Percentiles rank a stretch among this genome's conserved stretches.
These are phyloP conservation scores for Collariella sp. DNA, from an alignment of 495 filamentous ascomycete genomes.

Conservation along the genomic window DNA sequence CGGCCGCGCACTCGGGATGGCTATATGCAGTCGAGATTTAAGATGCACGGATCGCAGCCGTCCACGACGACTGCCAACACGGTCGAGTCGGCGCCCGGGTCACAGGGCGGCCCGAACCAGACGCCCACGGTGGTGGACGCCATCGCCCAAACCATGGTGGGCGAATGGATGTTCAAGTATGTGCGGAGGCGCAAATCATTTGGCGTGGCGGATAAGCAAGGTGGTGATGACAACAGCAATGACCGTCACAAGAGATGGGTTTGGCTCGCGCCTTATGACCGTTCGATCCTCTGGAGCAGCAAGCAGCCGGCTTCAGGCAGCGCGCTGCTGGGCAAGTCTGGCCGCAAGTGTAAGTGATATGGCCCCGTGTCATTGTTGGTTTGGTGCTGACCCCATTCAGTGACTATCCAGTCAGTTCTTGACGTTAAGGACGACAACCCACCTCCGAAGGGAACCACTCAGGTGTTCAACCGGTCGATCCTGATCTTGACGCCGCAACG, in stretches of 20 bases:
- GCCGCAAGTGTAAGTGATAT: constrained; percentile 74
- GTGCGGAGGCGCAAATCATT: constrained; percentile 89
- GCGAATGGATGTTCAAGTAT: constrained; percentile 99
- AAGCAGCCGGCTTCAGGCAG: constrained; percentile 86
- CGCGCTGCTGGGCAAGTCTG: constrained; percentile 88
- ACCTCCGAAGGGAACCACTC: constrained; percentile 58
- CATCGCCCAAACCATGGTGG: constrained; percentile 97
- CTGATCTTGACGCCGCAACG: constrained; percentile 87
- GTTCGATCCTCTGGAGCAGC: constrained; percentile 95
- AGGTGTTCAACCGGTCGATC: constrained; percentile 85
- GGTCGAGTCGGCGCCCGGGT: constrained; percentile 39
- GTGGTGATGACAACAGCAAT: constrained; percentile 49
- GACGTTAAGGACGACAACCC: constrained; percentile 95
- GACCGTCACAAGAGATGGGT: constrained; percentile 94
- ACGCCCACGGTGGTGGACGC: constrained; percentile 87
- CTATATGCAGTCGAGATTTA: constrained; percentile 28
- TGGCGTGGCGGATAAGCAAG: constrained; percentile 60
- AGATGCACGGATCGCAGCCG: constrained; percentile 41
- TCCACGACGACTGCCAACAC: constrained; percentile 50
- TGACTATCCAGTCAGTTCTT: constrained; percentile 89
- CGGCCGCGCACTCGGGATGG: constrained; percentile 42
- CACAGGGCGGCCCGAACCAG: constrained; percentile 53
- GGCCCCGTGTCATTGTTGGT: background rate
- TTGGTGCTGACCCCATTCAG: constrained; percentile 40
- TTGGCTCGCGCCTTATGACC: constrained; percentile 93